Conservation (phyloP, 495 filamentous ascomycete genomes). For the Penicillium alfredii region DNA sequence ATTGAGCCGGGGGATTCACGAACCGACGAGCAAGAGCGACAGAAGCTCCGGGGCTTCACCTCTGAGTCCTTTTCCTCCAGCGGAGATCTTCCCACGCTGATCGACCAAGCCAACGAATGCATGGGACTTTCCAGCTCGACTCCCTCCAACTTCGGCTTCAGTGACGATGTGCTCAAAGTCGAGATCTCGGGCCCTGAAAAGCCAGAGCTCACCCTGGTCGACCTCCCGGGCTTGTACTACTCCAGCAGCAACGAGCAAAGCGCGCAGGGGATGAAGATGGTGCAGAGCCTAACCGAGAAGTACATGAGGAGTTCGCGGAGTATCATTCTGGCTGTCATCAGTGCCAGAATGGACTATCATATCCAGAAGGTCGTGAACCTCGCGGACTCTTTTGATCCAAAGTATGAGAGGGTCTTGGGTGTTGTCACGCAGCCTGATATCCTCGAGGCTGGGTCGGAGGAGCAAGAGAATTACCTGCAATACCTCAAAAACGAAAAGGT, state of each 20-base stretch:
- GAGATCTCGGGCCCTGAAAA: constrained; percentile 54
- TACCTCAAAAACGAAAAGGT: constrained; percentile 57
- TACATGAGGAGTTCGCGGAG: constrained; percentile 55
- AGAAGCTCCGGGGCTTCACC: constrained; percentile 9
- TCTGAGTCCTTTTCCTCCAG: constrained; percentile 13
- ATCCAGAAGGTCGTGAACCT: constrained; percentile 45
- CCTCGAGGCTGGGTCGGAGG: constrained; percentile 23
- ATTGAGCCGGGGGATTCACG: constrained; percentile 36
- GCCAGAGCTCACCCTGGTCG: constrained; percentile 60
- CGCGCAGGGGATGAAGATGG: constrained; percentile 32
- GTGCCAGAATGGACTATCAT: constrained; percentile 44
- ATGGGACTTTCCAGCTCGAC: constrained; percentile 43
- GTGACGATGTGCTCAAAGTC: constrained; percentile 57
- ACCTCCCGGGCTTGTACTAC: constrained; percentile 58
- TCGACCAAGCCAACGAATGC: constrained; percentile 40
- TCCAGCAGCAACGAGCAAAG: constrained; percentile 32
- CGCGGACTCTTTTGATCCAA: constrained; percentile 35
- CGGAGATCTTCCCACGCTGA: constrained; percentile 31
- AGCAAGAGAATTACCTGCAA: constrained; percentile 46
- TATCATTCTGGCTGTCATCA: constrained; percentile 61
- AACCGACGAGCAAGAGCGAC: constrained; percentile 6
- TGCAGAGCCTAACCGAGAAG: constrained; percentile 44
- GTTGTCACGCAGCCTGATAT: constrained; percentile 47
- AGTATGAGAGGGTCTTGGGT: constrained; percentile 45
- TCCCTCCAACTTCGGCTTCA: constrained; percentile 32